phyloP scores from a whole-genome alignment of 768 basidiomycete species.

The Trametes cingulata region DNA sequence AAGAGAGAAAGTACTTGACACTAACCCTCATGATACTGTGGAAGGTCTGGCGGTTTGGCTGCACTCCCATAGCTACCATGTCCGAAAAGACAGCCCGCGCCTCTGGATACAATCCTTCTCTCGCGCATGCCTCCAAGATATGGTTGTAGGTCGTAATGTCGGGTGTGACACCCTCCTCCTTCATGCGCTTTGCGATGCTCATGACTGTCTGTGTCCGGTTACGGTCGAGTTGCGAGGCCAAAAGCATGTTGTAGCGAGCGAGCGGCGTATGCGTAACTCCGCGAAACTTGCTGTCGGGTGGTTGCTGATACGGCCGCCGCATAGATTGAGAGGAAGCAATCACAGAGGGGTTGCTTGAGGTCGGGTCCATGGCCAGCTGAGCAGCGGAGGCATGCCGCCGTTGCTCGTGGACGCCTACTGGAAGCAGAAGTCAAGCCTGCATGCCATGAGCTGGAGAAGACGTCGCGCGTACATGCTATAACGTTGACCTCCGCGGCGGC shows the following conservation, averaged over 20 bases:
- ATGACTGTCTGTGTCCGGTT: constrained; percentile 44
- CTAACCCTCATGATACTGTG: constrained; percentile 62
- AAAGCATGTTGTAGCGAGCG: constrained; percentile 29
- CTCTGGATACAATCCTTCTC: constrained; percentile 46
- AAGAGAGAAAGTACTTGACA: neutral
- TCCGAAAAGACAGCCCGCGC: constrained; percentile 70
- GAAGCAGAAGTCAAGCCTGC: neutral
- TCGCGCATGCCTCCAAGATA: constrained; percentile 52
- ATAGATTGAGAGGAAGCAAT: neutral
- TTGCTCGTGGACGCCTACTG: constrained; percentile 2
- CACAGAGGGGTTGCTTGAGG: neutral
- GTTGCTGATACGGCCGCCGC: constrained; percentile 31
- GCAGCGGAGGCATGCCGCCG: constrained; percentile 17
- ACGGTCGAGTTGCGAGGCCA: constrained; percentile 40
- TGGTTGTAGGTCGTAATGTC: constrained; percentile 56
- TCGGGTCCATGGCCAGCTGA: neutral
- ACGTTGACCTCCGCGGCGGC: neutral
- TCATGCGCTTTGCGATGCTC: constrained; percentile 56
- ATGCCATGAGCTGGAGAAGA: too few relatives aligned
- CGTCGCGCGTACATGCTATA: neutral
- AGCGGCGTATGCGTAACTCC: constrained; percentile 18
- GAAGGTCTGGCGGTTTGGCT: constrained; percentile 53
- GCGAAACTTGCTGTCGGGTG: constrained; percentile 27
- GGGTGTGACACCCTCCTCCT: constrained; percentile 51
- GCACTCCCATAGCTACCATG: constrained; percentile 54